Percentiles rank a stretch among this genome's conserved stretches.
Evolutionary conservation across 129 eudicot genomes (phyloP).

Genomic region (Escallonia herrerae): DNA sequence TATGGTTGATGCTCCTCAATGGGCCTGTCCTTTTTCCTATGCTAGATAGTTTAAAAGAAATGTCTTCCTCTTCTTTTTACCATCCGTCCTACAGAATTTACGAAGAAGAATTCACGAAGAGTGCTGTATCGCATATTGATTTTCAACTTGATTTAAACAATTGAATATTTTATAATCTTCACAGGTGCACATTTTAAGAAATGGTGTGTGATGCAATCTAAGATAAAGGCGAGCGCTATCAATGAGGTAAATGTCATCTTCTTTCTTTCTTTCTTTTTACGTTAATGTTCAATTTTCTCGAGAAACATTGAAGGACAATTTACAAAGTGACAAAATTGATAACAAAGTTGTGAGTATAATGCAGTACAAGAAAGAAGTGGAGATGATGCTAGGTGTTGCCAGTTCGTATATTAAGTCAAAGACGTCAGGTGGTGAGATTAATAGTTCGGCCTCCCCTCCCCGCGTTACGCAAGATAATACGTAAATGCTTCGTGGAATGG

Average conservation of each 20-base stretch:
- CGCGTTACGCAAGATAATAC: constrained; percentile 15
- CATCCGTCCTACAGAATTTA: too few species aligned
- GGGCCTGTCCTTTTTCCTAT: too few species aligned
- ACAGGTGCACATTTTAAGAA: constrained; percentile 96
- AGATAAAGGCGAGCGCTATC: constrained; percentile 68
- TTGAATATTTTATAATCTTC: not conserved
- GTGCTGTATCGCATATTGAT: too few species aligned
- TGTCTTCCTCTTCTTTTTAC: too few species aligned
- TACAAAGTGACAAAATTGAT: not conserved
- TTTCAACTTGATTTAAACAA: too few species aligned
- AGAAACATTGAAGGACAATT: not conserved
- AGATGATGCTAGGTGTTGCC: constrained; percentile 64
- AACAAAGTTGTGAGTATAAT: not conserved
- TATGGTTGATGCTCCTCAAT: too few species aligned
- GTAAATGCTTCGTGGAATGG: not conserved
- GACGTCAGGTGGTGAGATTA: constrained; percentile 24
- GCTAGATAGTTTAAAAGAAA: too few species aligned
- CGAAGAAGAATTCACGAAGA: too few species aligned
- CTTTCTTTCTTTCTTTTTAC: not conserved
- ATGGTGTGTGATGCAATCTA: constrained; percentile 98
- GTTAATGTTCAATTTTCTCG: not conserved
- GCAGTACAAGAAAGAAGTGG: constrained; percentile 93
- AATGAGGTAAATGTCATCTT: constrained; percentile 50
- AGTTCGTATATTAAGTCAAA: constrained; percentile 48
- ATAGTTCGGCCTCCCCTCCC: constrained; percentile 20